Base-by-base conservation (phyloP, 2,329 filamentous ascomycete species). In the Pyrenophora tritici-repentis region DNA sequence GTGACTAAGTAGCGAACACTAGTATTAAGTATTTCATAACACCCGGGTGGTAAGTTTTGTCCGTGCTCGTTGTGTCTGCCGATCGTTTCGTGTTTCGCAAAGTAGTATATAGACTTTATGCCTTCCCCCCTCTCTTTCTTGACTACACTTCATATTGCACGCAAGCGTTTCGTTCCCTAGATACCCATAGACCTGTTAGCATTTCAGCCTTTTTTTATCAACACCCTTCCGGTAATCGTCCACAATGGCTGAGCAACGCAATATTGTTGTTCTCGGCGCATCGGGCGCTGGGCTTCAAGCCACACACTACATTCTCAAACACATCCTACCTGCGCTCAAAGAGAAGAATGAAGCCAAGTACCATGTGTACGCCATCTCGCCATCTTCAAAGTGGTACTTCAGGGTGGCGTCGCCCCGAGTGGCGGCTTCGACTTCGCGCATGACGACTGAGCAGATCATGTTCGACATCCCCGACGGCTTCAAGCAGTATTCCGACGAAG, bases 341-440 rank as follows among this genome's bases (percentile, higher is more conserved):
- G 59, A 60, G 33, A 64, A 63, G 20, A 47, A 60, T 4, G 61
- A 68, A 32, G 60, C 66, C 42, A 65, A 55, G 48, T 81, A 83
- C 64, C 81, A 81, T 49, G 70, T 86, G 36, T 78, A 79, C 45
- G 71, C 85, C 14, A 75, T 87, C 59, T 79, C 81, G 47, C 81
- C 82, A 3, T 79, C 79, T 12, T 72, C 75, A 3, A 72, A 78
- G 34, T 83, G 80, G 72, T 85, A 76, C 73, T 84, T 77, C 65
- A 78, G 78, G 34, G 69, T 80, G 18, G 81, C 78, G 1, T 78
- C 81, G 2, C 83, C 83, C 0, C 78, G 84, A 29, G 76, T 79
- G 33, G 68, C 83, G 26, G 75, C 78, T 22, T 81, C 79, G 22
- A 75, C 79, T 0, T 66, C 75, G 1, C 73, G 77, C 20, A 75